Conservation (phyloP, 73 alveolate genomes). For the Paramecium biaurelia region DNA sequence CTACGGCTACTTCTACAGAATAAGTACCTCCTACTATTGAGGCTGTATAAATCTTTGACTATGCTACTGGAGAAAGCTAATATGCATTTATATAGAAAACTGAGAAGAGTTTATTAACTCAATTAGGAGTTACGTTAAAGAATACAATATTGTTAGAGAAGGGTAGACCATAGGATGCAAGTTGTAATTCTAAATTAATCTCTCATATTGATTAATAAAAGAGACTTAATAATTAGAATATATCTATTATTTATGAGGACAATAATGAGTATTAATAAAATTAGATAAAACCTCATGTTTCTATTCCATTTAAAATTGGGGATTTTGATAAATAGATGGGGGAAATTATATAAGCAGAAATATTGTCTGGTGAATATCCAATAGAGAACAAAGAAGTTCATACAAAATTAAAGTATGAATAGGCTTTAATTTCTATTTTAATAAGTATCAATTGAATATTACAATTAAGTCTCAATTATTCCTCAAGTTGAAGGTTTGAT, state of each 20-base stretch:
- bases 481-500: not conserved
- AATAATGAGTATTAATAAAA: not conserved
- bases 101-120: not conserved
- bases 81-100: constrained; percentile 28
- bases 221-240: not conserved
- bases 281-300: not conserved
- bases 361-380: not conserved
- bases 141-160: constrained; percentile 24
- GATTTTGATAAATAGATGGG: constrained; percentile 43
- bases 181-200: not conserved
- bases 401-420: not conserved
- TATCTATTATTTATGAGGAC: not conserved
- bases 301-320: constrained; percentile 33
- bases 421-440: not conserved
- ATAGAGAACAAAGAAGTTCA: not conserved
- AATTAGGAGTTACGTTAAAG: constrained; percentile 32
- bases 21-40: not conserved
- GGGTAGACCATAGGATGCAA: not conserved
- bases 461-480: not conserved
- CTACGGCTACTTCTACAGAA: not conserved
- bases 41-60: constrained; percentile 36
- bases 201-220: not conserved
- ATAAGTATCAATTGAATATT: not conserved
- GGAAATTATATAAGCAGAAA: not conserved
- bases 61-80: constrained; percentile 36